Evolutionary conservation across 345 rosid genomes (phyloP).

Genomic region (Corchorus olitorius): DNA sequence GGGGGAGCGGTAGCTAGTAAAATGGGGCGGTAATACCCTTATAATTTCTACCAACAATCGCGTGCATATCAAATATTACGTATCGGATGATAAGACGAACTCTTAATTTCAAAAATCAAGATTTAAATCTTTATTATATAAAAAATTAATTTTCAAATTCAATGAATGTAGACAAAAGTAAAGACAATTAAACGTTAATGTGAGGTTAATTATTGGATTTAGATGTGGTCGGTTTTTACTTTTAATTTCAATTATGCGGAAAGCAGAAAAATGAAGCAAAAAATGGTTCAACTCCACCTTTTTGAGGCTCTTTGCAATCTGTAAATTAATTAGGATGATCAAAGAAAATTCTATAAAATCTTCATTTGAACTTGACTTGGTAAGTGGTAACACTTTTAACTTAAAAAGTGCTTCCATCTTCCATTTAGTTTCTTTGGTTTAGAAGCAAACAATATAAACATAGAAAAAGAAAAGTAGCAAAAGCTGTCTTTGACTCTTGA

Average conservation of each 20-base stretch:
- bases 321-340: neutral
- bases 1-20: too few relatives aligned
- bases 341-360: neutral
- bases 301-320: neutral
- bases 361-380: neutral
- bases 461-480: neutral
- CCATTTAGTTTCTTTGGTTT: neutral
- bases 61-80: too few relatives aligned
- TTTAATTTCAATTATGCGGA: neutral
- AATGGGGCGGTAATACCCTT: too few relatives aligned
- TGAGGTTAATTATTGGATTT: neutral
- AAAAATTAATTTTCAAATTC: neutral
- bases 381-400: neutral
- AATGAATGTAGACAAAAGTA: neutral
- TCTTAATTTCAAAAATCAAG: too few relatives aligned
- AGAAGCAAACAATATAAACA: neutral
- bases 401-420: neutral
- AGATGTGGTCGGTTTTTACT: neutral
- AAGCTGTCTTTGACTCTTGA: neutral
- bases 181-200: too few relatives aligned
- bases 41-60: too few relatives aligned
- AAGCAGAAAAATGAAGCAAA: neutral
- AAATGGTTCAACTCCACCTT: neutral
- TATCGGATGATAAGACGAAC: too few relatives aligned
- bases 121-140: neutral